These are phyloP conservation scores for Phytophthora niederhauseri DNA, from an alignment of 352 stramenopile genomes.

Conservation along the genomic window DNA sequence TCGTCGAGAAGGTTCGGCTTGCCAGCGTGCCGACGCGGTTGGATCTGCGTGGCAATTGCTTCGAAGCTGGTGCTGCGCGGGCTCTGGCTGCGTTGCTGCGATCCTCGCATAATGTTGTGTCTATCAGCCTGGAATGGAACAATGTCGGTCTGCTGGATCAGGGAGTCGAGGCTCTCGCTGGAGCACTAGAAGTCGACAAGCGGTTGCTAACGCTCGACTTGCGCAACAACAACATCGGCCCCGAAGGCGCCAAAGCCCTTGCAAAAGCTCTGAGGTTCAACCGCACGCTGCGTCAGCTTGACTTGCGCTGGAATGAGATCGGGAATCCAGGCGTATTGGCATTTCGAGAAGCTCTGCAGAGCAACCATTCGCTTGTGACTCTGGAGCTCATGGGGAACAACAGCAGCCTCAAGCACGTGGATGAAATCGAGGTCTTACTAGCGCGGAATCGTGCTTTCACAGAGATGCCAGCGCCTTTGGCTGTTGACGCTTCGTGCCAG, in stretches of 20 bases:
- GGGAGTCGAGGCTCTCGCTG: constrained; percentile 65
- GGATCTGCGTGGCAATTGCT: constrained; percentile 80
- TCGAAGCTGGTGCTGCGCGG: constrained; percentile 62
- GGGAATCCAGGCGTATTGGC: constrained; percentile 72
- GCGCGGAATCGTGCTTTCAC: constrained; percentile 61
- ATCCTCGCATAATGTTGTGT: constrained; percentile 54
- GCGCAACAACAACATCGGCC: constrained; percentile 85
- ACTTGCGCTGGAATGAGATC: constrained; percentile 87
- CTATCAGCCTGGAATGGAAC: constrained; percentile 86
- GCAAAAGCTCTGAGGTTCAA: constrained; percentile 65
- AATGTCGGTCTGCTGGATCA: constrained; percentile 81
- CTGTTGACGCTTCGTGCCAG: constrained; percentile 35
- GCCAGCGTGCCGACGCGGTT: constrained; percentile 49
- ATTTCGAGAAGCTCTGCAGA: constrained; percentile 76
- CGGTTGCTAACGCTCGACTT: constrained; percentile 73
- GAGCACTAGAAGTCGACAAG: constrained; percentile 67
- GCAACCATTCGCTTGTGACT: constrained; percentile 62
- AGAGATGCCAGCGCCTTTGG: constrained; percentile 20
- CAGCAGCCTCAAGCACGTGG: constrained; percentile 67
- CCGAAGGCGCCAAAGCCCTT: constrained; percentile 71
- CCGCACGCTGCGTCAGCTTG: constrained; percentile 67
- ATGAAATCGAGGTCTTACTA: constrained; percentile 69
- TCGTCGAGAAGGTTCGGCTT: constrained; percentile 53
- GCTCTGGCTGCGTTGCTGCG: constrained; percentile 59
- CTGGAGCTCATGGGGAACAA: constrained; percentile 83